A percentile compares a stretch with the other conserved stretches of the same genome.
Evolutionary conservation across 768 basidiomycete genomes (phyloP).

Genomic region (Pluteus cervinus): DNA sequence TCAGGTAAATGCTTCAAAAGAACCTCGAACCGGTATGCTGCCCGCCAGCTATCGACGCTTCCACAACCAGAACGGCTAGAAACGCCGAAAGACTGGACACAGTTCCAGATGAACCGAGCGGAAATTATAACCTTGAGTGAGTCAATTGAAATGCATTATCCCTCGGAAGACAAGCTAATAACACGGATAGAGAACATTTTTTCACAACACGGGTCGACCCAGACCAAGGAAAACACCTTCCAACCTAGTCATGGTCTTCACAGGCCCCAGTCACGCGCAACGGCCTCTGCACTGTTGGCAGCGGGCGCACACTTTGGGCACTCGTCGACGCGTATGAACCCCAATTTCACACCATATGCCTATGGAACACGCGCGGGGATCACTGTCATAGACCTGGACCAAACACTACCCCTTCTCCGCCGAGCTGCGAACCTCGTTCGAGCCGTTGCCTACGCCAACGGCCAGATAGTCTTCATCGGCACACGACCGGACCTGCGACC

Average conservation of each 20-base stretch:
- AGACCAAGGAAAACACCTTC: constrained; percentile 59
- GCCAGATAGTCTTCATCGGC: constrained; percentile 86
- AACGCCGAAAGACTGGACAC: constrained; percentile 57
- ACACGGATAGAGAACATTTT: constrained; percentile 50
- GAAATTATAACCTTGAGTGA: constrained; percentile 51
- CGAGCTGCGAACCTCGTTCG: constrained; percentile 87
- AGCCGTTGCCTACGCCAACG: constrained; percentile 73
- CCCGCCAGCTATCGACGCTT: constrained; percentile 6
- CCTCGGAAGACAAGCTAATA: constrained; percentile 10
- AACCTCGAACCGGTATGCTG: constrained; percentile 8
- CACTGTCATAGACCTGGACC: constrained; percentile 92
- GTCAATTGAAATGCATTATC: constrained; percentile 12
- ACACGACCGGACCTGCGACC: constrained; percentile 75
- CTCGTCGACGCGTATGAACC: constrained; percentile 75
- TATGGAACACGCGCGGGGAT: constrained; percentile 89
- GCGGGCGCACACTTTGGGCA: constrained; percentile 95
- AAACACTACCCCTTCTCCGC: constrained; percentile 85
- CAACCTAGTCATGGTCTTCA: constrained; percentile 68
- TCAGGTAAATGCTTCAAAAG: constrained; percentile 12
- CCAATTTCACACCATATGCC: constrained; percentile 86
- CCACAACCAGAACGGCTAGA: too few relatives aligned
- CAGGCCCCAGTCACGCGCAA: constrained; percentile 61
- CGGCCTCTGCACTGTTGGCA: constrained; percentile 86
- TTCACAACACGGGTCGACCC: constrained; percentile 71
- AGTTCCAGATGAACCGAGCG: constrained; percentile 54